These are phyloP conservation scores for Mallotus japonicus DNA, from an alignment of 441 rosid genomes.

Conservation along the genomic window DNA sequence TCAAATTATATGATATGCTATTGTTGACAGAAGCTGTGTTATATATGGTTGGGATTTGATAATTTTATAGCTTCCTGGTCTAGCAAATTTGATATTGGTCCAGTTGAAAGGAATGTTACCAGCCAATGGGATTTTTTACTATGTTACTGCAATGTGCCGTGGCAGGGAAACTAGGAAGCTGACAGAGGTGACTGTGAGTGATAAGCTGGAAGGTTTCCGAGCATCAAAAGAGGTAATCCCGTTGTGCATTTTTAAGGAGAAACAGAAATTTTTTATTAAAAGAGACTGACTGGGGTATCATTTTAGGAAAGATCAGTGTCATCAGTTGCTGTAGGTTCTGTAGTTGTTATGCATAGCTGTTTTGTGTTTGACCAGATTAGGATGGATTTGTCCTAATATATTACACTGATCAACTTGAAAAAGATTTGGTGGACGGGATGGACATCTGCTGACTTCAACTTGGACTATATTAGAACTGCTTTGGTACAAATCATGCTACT, in stretches of 20 bases:
- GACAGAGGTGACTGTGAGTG: constrained; percentile 87
- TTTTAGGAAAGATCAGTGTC: background rate
- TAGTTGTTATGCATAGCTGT: too few species aligned
- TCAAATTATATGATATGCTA: background rate
- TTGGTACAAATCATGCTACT: too few species aligned
- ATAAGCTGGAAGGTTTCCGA: constrained; percentile 85
- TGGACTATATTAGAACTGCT: too few species aligned
- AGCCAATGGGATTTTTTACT: background rate
- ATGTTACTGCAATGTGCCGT: constrained; percentile 23
- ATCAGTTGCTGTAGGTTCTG: background rate
- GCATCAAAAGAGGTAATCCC: constrained; percentile 88
- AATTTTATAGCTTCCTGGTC: background rate
- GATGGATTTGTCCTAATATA: too few species aligned
- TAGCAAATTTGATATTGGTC: background rate
- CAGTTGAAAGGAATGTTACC: background rate
- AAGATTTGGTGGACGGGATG: too few species aligned
- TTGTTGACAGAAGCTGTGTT: background rate
- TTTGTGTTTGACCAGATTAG: too few species aligned
- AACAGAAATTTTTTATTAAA: background rate
- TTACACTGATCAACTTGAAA: too few species aligned
- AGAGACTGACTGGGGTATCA: background rate
- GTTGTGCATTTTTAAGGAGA: background rate
- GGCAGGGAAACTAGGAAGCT: constrained; percentile 63
- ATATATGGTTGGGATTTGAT: background rate
- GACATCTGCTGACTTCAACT: too few species aligned